Conservation (phyloP, 768 basidiomycete species). For the Boletus huronensis region DNA sequence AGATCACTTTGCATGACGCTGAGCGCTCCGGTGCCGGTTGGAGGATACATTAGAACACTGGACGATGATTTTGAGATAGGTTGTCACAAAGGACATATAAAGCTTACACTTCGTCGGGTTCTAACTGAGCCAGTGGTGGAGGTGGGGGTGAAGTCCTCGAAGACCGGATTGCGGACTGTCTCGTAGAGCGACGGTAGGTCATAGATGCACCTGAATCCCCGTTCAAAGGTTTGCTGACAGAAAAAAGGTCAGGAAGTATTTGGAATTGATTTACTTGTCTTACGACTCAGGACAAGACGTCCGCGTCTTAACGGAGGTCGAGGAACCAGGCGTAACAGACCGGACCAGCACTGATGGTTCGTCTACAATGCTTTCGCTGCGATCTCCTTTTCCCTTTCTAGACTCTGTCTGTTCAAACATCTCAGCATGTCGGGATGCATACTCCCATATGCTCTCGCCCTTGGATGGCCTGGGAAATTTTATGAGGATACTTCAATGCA, state of each 20-base stretch:
- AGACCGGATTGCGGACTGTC: constrained; percentile 31
- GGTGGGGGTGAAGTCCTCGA: constrained; percentile 25
- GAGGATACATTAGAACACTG: constrained; percentile 78
- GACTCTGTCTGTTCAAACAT: constrained; percentile 17
- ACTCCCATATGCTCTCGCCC: constrained; percentile 18
- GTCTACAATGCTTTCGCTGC: not conserved
- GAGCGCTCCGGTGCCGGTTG: constrained; percentile 65
- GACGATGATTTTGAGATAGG: constrained; percentile 2
- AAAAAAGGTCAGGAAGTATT: not conserved
- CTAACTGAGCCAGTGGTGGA: constrained; percentile 30
- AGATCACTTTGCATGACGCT: constrained; percentile 80
- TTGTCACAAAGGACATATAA: not conserved
- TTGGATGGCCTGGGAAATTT: constrained; percentile 12
- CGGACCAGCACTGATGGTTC: not conserved
- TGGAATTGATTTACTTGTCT: not conserved
- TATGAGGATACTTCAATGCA: not conserved
- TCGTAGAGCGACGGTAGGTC: constrained; percentile 35
- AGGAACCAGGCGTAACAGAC: constrained; percentile 18
- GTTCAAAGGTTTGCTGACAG: constrained; percentile 11
- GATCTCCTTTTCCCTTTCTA: not conserved
- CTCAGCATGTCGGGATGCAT: not conserved
- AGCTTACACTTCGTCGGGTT: constrained; percentile 65
- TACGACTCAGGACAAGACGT: constrained; percentile 13
- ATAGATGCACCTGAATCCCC: constrained; percentile 2
- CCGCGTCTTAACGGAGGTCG: constrained; percentile 15